Conservation (phyloP, 73 alveolate species). For the Paramecium pentaurelia region DNA sequence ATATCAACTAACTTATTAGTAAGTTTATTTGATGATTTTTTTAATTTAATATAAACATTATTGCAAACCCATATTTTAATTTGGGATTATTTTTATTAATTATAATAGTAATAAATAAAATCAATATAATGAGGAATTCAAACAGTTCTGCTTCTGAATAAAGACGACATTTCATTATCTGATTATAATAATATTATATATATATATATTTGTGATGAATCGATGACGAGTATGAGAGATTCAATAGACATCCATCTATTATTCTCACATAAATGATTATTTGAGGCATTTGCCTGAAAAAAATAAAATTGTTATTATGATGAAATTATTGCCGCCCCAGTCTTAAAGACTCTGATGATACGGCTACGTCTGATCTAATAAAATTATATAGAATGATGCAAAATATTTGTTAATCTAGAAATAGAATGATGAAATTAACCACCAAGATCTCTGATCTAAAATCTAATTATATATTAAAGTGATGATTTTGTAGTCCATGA, state of each 20-base stretch:
- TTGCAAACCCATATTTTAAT: not conserved
- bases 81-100: not conserved
- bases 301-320: not conserved
- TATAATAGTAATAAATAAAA: not conserved
- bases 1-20: not conserved
- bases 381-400: not conserved
- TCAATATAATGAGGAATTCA: constrained; percentile 5
- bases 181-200: not conserved
- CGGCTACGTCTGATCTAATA: constrained; percentile 29
- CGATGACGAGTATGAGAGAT: constrained; percentile 48
- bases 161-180: not conserved
- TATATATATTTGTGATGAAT: not conserved
- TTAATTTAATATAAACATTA: not conserved
- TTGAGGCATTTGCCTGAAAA: constrained; percentile 45
- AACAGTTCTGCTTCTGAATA: constrained; percentile 19
- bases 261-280: constrained; percentile 9
- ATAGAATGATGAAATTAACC: not conserved
- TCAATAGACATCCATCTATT: not conserved
- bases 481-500: constrained; percentile 43
- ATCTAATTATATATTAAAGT: not conserved
- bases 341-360: not conserved
- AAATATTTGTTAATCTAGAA: not conserved
- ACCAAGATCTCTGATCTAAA: constrained; percentile 49
- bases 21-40: not conserved
- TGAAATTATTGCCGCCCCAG: constrained; percentile 43